Conservation (phyloP, 495 filamentous ascomycete species). For the Aspergillus saccharolyticus region DNA sequence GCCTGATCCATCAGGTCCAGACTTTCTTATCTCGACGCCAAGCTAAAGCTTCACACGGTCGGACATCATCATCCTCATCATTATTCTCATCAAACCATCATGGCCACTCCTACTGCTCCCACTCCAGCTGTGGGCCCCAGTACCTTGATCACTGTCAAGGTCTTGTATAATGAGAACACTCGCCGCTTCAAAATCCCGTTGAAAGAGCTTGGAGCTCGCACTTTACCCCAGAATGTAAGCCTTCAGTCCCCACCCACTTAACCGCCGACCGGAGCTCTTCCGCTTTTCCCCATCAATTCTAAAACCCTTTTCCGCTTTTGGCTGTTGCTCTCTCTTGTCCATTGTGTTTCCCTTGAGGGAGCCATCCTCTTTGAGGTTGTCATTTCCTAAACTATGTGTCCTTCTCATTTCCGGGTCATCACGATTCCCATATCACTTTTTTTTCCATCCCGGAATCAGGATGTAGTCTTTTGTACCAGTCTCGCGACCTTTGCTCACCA, state of each 20-base stretch:
- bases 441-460: neutral
- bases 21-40: slow-evolving; percentile 4
- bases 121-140: slow-evolving; percentile 51
- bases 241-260: slow-evolving; percentile 34
- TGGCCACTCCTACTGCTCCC: slow-evolving; percentile 29
- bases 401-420: no score
- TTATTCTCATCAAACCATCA: slow-evolving; percentile 16
- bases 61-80: neutral
- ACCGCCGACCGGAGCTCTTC: slow-evolving; percentile 29
- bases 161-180: slow-evolving; percentile 65
- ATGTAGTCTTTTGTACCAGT: neutral
- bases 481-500: neutral
- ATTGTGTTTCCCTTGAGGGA: neutral
- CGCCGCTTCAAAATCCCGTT: slow-evolving; percentile 88
- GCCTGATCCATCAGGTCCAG: neutral
- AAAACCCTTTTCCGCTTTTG: neutral
- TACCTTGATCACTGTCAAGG: slow-evolving; percentile 80
- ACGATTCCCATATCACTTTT: neutral
- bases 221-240: slow-evolving; percentile 81
- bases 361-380: neutral
- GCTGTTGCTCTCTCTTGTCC: neutral
- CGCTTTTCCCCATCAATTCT: slow-evolving; percentile 21
- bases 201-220: slow-evolving; percentile 70
- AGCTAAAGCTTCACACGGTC: slow-evolving; percentile 1
- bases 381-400: no score